Conservation (phyloP, 192 early-diverging fungal genomes). For the Anaeromyces robustus region DNA sequence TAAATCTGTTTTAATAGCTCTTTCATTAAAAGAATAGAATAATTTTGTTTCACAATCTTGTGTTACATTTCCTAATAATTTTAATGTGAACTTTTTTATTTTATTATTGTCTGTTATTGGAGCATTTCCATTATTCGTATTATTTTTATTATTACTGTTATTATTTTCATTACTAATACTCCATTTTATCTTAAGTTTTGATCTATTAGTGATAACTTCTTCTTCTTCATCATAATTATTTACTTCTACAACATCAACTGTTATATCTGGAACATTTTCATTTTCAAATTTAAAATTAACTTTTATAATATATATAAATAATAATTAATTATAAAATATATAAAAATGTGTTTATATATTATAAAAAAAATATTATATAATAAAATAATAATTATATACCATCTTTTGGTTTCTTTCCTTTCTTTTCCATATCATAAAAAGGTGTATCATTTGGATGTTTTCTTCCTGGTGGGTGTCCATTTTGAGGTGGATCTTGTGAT, state of each 20-base stretch:
- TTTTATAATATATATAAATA: too few species aligned
- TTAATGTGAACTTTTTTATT: neutral
- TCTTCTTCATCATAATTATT: neutral
- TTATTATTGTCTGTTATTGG: too few species aligned
- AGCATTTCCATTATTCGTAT: too few species aligned
- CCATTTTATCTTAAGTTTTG: neutral
- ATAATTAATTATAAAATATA: neutral
- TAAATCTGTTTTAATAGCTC: neutral
- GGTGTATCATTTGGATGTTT: neutral
- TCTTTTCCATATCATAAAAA: neutral
- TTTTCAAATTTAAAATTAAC: neutral
- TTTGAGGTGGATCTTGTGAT: neutral
- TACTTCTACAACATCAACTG: neutral
- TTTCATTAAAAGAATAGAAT: neutral
- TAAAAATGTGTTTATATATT: too few species aligned
- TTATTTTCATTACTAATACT: too few species aligned
- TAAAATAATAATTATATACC: neutral
- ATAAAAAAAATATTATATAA: too few species aligned
- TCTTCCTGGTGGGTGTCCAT: too few species aligned
- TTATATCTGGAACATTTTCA: neutral
- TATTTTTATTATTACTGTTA: too few species aligned
- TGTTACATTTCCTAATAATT: neutral
- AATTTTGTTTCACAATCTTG: neutral
- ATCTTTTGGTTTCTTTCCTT: neutral
- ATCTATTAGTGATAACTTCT: neutral